Conservation (phyloP, 495 filamentous ascomycete species). For the Choiromyces venosus region DNA sequence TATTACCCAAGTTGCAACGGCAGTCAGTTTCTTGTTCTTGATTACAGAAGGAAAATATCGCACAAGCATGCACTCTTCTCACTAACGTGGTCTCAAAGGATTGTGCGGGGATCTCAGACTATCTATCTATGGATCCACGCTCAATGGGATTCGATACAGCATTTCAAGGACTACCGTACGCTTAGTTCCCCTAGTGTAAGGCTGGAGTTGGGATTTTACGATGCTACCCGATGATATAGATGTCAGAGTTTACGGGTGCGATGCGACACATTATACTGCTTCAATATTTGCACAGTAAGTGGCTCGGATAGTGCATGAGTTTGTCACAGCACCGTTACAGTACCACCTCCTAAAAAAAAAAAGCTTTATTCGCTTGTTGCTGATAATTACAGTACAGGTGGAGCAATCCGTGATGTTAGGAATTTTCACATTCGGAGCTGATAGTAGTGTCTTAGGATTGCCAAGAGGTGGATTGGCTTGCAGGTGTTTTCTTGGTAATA, state of each 20-base stretch:
- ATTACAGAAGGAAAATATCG: background rate
- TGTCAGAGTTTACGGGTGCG: too few relatives aligned
- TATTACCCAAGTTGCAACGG: background rate
- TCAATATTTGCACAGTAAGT: background rate
- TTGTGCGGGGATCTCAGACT: background rate
- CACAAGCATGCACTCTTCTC: background rate
- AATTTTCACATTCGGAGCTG: background rate
- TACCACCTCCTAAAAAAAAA: too few relatives aligned
- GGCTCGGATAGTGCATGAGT: fast-evolving
- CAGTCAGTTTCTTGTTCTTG: background rate
- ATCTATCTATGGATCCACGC: background rate
- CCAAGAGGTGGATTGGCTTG: too few relatives aligned
- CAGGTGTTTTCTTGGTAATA: too few relatives aligned
- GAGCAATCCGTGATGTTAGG: background rate
- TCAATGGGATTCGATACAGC: background rate
- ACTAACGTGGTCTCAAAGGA: background rate
- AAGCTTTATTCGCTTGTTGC: too few relatives aligned
- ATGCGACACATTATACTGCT: background rate
- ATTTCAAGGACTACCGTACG: background rate
- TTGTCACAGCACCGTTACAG: too few relatives aligned
- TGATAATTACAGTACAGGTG: too few relatives aligned
- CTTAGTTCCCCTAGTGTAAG: too few relatives aligned
- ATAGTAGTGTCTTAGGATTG: too few relatives aligned
- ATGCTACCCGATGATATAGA: too few relatives aligned
- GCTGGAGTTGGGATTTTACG: too few relatives aligned